Evolutionary conservation across 768 basidiomycete species (phyloP), one percentile per base, ranked within the genome.

Genomic region (Scleroderma bovista): DNA sequence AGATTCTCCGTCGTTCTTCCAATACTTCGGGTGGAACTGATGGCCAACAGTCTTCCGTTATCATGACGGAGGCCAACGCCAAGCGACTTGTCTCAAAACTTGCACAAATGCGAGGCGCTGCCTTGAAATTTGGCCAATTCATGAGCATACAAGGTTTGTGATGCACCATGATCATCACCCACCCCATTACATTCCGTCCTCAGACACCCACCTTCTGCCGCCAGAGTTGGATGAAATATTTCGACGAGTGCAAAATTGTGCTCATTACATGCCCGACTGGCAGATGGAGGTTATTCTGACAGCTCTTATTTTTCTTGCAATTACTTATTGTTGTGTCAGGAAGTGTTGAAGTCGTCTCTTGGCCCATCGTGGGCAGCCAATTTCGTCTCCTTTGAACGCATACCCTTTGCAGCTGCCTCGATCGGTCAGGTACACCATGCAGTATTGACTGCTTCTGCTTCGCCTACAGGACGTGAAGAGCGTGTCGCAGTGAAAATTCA

Each of bases 181-280:
- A 10, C 3, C 8, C 39, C 3, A 19, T 52, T 16, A 50, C 44
- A 46, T 16, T 13, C 13, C 17, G 31, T 31, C 16, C 23, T 9
- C 42, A 97, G 95, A 99, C 65, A 88, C 92, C 0, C 86, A 95
- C 54, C 71, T 89, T 33, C 74, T 99, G 2, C 90, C 94, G 1
- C 79, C 87, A 0, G 92, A 95, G 55, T 69, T 97, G 3, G 93
- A 97, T 60, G 77, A 80, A 47, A 86, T 99, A 26, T 84, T 99
- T 58, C 80, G 92, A 45, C 75, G 86, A 24, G 94, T 99, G 0
- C 95, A 98, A 63, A 90, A 95, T 56, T 83, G 86, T 57, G 95
- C 95, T 1, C 92, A 99, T 66, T 97, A 97, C 64, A 99, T 99
- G 95, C 95, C 95, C 0, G 87, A 95, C 57, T 94, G 88, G 88